Base-by-base conservation (phyloP, 140 eudicot species). In the Flaveria floridana region DNA sequence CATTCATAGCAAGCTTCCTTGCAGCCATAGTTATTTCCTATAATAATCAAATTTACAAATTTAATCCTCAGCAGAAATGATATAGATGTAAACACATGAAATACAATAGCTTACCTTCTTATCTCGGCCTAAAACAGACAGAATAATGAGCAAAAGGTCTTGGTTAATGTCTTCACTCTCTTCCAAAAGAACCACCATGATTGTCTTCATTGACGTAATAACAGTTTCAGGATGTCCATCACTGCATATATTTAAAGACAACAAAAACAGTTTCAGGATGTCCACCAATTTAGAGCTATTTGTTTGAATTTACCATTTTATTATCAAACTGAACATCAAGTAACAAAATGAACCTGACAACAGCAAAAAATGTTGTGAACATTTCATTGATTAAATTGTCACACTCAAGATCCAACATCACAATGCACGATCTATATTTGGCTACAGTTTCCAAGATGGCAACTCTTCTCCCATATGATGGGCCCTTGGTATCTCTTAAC, bases 351-450 rank as follows among this genome's bases (percentile, higher is more conserved):
- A 76, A 94, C 99, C 99, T 94, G 85, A 83, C 96, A 82, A 90
- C 95, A 72, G 91, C 79, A 6, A 94, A 78, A 78, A 88, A 94
- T 25, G 95, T 86, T 41, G 76, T 84, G 83, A 94, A 88, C 91
- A 94, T 91, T 81, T 90, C 97, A 61, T 75, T 79, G 34, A 94
- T 80, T 65, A 94, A 91, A 79, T 94, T 95, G 81, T 90, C 96
- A 79, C 99, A 90, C 79, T 88, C 99, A 66, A 94, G 99, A 84
- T 94, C 99, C 84, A 94, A 85, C 96, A 94, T 90, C 86, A 94
- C 97, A 79, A 94, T 86, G 69, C 99, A 94, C 2, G 95, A 90
- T 84, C 87, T 87, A 79, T 94, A 94, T 87, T 89, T 90, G 37
- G 99, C 99, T 79, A 94, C 75, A 30, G 92, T 94, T 77, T 94